Conservation (phyloP, 2,329 filamentous ascomycete species). For the Xylariales sp. region DNA sequence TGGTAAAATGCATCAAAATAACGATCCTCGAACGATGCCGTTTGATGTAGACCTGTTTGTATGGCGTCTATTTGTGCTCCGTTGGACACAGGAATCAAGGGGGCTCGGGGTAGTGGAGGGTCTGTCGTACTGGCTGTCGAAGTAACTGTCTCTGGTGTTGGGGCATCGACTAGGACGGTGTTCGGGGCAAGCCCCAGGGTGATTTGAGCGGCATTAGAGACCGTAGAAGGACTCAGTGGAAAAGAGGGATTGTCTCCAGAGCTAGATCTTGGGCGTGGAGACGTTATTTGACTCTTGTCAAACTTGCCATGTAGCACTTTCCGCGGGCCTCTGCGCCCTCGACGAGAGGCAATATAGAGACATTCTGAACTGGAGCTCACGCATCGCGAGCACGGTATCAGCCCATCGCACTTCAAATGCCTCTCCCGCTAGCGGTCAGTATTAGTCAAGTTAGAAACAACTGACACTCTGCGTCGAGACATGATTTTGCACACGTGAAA, state of each 20-base stretch:
- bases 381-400: conserved; percentile 67
- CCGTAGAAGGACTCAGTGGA: conserved; percentile 33
- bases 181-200: too few species aligned
- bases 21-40: conserved; percentile 44
- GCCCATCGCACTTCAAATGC: conserved; percentile 74
- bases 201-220: too few species aligned
- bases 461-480: too few species aligned
- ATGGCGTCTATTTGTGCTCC: conserved; percentile 20
- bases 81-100: conserved; percentile 26
- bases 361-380: conserved; percentile 54
- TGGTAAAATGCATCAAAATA: conserved; percentile 56
- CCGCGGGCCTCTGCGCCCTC: conserved; percentile 69
- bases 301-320: conserved; percentile 41
- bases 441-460: too few species aligned
- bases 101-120: conserved; percentile 39
- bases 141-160: too few species aligned
- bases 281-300: conserved; percentile 47
- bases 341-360: conserved; percentile 68
- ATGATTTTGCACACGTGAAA: too few species aligned
- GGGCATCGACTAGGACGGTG: conserved; percentile 20
- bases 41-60: conserved; percentile 24
- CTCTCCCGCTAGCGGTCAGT: conserved; percentile 44
- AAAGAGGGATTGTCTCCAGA: conserved; percentile 36
- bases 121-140: too few species aligned
- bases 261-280: conserved; percentile 37